Percentiles rank a stretch among this genome's conserved stretches.
Evolutionary conservation across 768 basidiomycete genomes (phyloP).

Genomic region (Auriscalpium orientale): DNA sequence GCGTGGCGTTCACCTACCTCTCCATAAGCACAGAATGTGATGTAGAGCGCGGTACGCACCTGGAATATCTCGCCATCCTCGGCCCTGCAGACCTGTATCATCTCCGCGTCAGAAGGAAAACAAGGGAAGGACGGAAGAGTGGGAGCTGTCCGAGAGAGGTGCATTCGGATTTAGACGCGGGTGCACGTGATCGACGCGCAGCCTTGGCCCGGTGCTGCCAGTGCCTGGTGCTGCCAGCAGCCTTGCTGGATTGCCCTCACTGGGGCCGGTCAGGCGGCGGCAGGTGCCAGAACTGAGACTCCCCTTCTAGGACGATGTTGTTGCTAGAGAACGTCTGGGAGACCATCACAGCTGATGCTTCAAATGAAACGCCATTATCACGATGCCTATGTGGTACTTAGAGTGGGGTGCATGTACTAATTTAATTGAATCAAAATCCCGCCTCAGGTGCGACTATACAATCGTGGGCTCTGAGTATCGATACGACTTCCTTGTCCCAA

Average conservation of each 20-base stretch:
- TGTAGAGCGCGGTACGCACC: conserved; percentile 12
- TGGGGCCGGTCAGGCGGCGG: neutral
- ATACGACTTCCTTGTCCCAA: neutral
- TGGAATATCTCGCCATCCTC: conserved; percentile 34
- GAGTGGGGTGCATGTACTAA: neutral
- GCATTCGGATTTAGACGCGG: neutral
- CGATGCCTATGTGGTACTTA: neutral
- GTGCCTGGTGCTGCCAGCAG: neutral
- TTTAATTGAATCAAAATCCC: neutral
- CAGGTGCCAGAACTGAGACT: neutral
- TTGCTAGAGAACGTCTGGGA: neutral
- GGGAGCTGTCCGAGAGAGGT: neutral
- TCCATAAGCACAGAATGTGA: neutral
- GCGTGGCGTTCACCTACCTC: conserved; percentile 45
- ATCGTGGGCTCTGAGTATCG: neutral
- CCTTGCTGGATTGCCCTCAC: neutral
- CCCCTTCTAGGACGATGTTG: neutral
- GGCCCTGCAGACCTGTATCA: conserved; percentile 35
- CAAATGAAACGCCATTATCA: neutral
- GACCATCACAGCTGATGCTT: neutral
- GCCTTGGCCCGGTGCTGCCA: too few species aligned
- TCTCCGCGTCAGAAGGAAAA: conserved; percentile 2
- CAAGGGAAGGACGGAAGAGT: neutral
- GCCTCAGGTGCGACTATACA: neutral
- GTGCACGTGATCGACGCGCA: neutral